These are phyloP conservation scores for Capsella bursapastoris DNA, from an alignment of 345 rosid genomes.

Conservation along the genomic window DNA sequence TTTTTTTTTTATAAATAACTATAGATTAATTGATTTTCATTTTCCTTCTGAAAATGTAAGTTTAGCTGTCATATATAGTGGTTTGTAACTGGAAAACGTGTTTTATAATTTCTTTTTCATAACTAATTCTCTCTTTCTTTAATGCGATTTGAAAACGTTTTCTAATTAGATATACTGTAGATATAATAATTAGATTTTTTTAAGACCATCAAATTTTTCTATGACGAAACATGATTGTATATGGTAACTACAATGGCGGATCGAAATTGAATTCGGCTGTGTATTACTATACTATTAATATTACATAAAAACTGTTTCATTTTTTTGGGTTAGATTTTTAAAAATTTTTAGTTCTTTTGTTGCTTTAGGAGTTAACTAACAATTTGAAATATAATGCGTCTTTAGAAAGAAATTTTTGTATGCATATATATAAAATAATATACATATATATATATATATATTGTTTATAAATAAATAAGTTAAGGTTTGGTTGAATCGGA, in stretches of 20 bases:
- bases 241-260: neutral
- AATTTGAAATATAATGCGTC: slow-evolving; percentile 4
- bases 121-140: neutral
- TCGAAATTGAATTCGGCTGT: neutral
- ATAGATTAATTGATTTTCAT: neutral
- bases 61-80: neutral
- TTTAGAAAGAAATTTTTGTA: neutral
- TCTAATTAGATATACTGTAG: neutral
- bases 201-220: neutral
- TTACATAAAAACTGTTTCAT: neutral
- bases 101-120: neutral
- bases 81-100: neutral
- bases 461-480: neutral
- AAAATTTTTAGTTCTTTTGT: neutral
- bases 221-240: neutral
- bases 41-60: neutral
- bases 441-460: neutral
- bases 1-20: neutral
- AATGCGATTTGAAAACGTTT: neutral
- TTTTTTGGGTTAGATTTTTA: neutral
- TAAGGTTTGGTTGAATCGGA: slow-evolving; percentile 4
- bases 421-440: neutral
- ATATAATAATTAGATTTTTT: neutral
- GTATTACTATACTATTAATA: neutral
- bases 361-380: neutral